Percentiles rank a stretch among this genome's conserved stretches.
Conservation (phyloP, 805 yeast species). For the Grigorovia transvaalensis region DNA sequence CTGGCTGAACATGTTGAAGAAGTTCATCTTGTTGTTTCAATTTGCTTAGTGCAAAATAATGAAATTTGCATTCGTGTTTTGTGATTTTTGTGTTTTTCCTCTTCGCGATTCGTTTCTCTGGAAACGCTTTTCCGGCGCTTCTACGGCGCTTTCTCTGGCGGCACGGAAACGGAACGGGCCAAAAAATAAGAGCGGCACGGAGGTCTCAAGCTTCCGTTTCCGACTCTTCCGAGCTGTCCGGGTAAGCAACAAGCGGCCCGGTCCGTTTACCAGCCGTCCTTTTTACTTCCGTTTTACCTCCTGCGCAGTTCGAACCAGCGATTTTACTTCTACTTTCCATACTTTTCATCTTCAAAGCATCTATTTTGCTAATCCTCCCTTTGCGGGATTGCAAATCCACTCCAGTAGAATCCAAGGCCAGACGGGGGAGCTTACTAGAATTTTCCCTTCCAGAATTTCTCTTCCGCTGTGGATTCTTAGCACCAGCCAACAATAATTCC, state of each 20-base stretch:
- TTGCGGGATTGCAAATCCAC: too few relatives aligned
- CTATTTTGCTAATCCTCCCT: too few relatives aligned
- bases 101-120: neutral
- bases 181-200: too few relatives aligned
- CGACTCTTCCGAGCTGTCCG: neutral
- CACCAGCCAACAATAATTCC: slow-evolving; percentile 1
- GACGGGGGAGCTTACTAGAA: neutral
- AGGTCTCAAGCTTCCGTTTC: too few relatives aligned
- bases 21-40: slow-evolving; percentile 5
- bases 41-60: too few relatives aligned
- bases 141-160: neutral
- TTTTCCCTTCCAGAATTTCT: neutral
- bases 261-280: too few relatives aligned
- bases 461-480: neutral
- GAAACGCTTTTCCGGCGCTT: neutral
- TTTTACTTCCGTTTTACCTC: too few relatives aligned
- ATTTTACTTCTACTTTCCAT: neutral
- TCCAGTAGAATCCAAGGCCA: too few relatives aligned
- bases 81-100: neutral
- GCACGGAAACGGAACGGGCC: too few relatives aligned
- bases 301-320: too few relatives aligned
- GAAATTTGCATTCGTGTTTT: neutral
- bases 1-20: slow-evolving; percentile 5
- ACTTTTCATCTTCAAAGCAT: too few relatives aligned
- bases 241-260: neutral